Evolutionary conservation across 2,329 filamentous ascomycete species (phyloP).

Genomic region (Aspergillus neotritici): DNA sequence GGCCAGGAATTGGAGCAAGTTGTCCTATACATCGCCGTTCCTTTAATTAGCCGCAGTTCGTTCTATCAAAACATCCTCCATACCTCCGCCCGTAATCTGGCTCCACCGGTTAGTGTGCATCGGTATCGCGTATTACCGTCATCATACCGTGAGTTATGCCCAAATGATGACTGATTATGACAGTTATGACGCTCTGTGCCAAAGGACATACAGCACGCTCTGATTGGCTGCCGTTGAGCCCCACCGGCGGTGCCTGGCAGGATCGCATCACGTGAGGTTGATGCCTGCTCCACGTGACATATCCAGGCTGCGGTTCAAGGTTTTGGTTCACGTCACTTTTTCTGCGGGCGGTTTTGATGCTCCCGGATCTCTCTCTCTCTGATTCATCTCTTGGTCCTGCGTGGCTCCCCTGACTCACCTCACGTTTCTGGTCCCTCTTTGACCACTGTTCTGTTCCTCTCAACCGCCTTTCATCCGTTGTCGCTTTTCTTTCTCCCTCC

Average conservation of each 20-base stretch:
- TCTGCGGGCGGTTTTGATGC: slow-evolving; percentile 5
- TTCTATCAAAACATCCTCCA: no score
- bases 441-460: no score
- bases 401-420: neutral
- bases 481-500: neutral
- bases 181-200: neutral
- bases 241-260: slow-evolving; percentile 7
- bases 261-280: slow-evolving; percentile 21
- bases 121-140: slow-evolving; percentile 18
- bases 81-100: no score
- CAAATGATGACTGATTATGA: no score
- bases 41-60: no score
- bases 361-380: slow-evolving; percentile 8
- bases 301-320: neutral
- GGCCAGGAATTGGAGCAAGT: no score
- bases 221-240: slow-evolving; percentile 20
- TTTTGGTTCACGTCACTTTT: slow-evolving; percentile 31
- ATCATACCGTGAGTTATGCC: no score
- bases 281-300: slow-evolving; percentile 11
- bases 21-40: no score
- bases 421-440: no score
- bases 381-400: slow-evolving; percentile 1
- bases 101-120: slow-evolving; percentile 5
- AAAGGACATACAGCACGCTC: slow-evolving; percentile 29
- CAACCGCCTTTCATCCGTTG: no score